A percentile compares a stretch with the other conserved stretches of the same genome.
phyloP scores from a whole-genome alignment of 345 rosid genomes.

The Cochlearia excelsa region DNA sequence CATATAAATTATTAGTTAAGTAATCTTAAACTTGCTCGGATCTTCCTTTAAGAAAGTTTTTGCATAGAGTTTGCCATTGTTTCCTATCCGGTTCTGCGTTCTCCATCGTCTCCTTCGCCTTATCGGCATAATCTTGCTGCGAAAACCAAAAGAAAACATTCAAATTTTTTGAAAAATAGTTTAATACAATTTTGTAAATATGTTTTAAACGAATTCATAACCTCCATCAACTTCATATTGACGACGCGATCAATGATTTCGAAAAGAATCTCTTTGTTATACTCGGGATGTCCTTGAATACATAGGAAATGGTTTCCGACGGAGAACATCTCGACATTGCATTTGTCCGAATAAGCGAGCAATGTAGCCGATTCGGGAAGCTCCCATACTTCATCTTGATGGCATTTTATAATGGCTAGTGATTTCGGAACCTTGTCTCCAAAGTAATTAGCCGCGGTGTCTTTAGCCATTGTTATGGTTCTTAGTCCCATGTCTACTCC shows the following conservation, averaged over 20 bases:
- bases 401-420: slow-evolving; percentile 73
- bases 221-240: slow-evolving; percentile 48
- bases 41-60: slow-evolving; percentile 34
- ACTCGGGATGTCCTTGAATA: slow-evolving; percentile 95
- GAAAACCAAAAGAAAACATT: not conserved
- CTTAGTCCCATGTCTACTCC: slow-evolving; percentile 85
- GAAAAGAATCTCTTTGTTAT: slow-evolving; percentile 71
- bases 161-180: slow-evolving; percentile 1
- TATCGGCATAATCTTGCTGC: slow-evolving; percentile 35
- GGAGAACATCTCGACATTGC: slow-evolving; percentile 62
- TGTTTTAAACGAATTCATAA: slow-evolving; percentile 28
- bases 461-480: slow-evolving; percentile 52
- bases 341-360: slow-evolving; percentile 74
- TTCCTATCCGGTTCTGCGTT: slow-evolving; percentile 23
- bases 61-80: slow-evolving; percentile 33
- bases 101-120: slow-evolving; percentile 31
- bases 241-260: slow-evolving; percentile 74
- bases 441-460: slow-evolving; percentile 28
- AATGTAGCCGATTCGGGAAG: slow-evolving; percentile 70
- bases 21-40: slow-evolving; percentile 2
- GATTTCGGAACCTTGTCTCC: slow-evolving; percentile 45
- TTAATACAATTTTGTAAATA: not conserved
- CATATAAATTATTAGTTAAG: not conserved
- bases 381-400: slow-evolving; percentile 80
- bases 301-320: slow-evolving; percentile 55